Evolutionary conservation across 495 filamentous ascomycete genomes (phyloP).

Genomic region (Penicillium dipodomyicola): DNA sequence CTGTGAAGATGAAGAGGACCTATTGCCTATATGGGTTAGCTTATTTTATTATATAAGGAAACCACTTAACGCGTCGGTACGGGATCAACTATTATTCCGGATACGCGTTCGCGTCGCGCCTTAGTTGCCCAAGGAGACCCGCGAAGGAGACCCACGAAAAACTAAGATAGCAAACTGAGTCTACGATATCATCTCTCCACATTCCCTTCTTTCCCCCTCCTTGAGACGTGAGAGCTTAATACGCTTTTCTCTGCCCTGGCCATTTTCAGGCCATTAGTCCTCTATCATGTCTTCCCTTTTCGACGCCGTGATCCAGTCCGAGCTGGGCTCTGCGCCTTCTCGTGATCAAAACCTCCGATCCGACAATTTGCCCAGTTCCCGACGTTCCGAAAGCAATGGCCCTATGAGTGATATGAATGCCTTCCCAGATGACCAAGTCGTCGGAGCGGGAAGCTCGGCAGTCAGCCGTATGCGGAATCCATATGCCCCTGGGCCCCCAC

Average conservation of each 20-base stretch:
- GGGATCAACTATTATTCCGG: slow-evolving; percentile 9
- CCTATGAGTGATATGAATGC: slow-evolving; percentile 53
- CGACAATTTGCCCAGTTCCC: slow-evolving; percentile 45
- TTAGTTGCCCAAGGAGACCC: slow-evolving; percentile 15
- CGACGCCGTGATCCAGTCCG: slow-evolving; percentile 52
- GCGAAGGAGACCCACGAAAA: slow-evolving; percentile 15
- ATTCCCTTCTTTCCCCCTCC: slow-evolving; percentile 8
- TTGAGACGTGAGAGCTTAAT: slow-evolving; percentile 16
- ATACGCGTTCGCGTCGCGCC: slow-evolving; percentile 13
- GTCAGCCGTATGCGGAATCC: slow-evolving; percentile 58
- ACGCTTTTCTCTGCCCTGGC: slow-evolving; percentile 10
- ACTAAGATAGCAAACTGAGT: slow-evolving; percentile 14
- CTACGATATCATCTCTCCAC: slow-evolving; percentile 6
- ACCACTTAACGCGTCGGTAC: slow-evolving; percentile 13
- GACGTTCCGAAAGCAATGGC: slow-evolving; percentile 53
- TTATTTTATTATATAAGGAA: not conserved
- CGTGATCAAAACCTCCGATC: slow-evolving; percentile 35
- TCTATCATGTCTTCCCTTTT: slow-evolving; percentile 52
- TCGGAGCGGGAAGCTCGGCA: slow-evolving; percentile 52
- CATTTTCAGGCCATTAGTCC: slow-evolving; percentile 25
- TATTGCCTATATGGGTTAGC: not conserved
- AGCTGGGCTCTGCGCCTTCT: slow-evolving; percentile 43
- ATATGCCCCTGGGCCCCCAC: slow-evolving; percentile 65
- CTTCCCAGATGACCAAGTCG: slow-evolving; percentile 62
- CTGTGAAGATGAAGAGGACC: not conserved